Conservation (phyloP, 257 asterid species). For the Cruciata laevipes region DNA sequence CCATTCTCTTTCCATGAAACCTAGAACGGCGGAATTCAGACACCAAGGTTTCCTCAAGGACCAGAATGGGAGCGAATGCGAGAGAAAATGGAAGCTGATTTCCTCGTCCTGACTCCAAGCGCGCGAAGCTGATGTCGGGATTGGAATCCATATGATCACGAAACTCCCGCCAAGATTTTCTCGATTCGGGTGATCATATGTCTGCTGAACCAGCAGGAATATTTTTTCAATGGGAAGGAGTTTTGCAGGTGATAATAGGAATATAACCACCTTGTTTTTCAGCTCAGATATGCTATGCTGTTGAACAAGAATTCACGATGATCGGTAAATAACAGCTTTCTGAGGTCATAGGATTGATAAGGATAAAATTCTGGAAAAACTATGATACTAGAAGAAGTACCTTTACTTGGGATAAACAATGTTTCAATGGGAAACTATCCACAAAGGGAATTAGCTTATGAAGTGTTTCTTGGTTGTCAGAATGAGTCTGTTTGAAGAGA, state of each 20-base stretch:
- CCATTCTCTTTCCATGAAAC: constrained; percentile 51
- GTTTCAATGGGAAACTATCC: constrained; percentile 41
- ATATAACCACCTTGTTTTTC: constrained; percentile 52
- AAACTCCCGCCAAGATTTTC: constrained; percentile 21
- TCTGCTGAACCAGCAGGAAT: constrained; percentile 44
- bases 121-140: constrained; percentile 30
- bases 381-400: constrained; percentile 18
- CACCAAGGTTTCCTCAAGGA: constrained; percentile 52
- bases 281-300: constrained; percentile 50
- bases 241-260: constrained; percentile 59
- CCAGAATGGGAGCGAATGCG: constrained; percentile 53
- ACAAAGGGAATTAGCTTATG: constrained; percentile 36
- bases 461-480: constrained; percentile 52
- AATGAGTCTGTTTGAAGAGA: constrained; percentile 31
- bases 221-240: constrained; percentile 42
- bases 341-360: too few relatives aligned
- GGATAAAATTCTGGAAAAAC: neutral
- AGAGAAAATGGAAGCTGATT: constrained; percentile 34
- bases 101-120: constrained; percentile 40
- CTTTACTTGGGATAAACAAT: constrained; percentile 31
- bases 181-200: constrained; percentile 28
- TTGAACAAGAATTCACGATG: constrained; percentile 10
- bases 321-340: neutral
- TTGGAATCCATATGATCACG: constrained; percentile 59
- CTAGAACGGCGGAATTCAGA: constrained; percentile 32